These are phyloP conservation scores for Malus hybrid DNA, from an alignment of 331 rosid genomes.

Conservation along the genomic window DNA sequence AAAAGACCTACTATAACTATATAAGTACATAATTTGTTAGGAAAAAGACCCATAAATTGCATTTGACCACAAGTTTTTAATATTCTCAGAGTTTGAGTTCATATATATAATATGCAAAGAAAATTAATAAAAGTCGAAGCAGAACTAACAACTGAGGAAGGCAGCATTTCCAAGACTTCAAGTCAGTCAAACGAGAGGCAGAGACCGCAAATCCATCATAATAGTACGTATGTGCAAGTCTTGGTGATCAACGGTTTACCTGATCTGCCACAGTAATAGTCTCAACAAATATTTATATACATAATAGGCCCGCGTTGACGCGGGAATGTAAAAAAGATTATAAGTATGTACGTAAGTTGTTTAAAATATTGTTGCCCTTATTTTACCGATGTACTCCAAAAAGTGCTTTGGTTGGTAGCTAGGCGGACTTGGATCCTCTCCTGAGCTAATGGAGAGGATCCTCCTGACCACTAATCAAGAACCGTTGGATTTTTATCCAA, in stretches of 20 bases:
- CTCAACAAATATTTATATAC: not conserved
- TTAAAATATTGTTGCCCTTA: no score
- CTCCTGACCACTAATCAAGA: no score
- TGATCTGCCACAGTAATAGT: not conserved
- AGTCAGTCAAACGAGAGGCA: not conserved
- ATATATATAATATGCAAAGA: not conserved
- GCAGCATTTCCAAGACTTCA: not conserved
- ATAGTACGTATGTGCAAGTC: no score
- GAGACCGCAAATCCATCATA: not conserved
- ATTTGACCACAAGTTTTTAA: not conserved
- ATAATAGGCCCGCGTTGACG: no score
- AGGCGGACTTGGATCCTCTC: no score
- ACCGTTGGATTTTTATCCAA: no score
- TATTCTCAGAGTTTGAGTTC: not conserved
- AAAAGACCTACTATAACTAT: not conserved
- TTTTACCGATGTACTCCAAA: no score
- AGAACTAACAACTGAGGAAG: not conserved
- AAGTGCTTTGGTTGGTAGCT: no score
- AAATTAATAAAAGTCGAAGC: not conserved
- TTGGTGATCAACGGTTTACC: not conserved
- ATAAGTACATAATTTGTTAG: no score
- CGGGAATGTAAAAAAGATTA: no score
- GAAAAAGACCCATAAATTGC: not conserved
- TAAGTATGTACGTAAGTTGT: no score
- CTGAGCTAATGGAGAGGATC: no score